phyloP scores from a whole-genome alignment of 139 green algal species.

The Tetratostichococcus sp. region DNA sequence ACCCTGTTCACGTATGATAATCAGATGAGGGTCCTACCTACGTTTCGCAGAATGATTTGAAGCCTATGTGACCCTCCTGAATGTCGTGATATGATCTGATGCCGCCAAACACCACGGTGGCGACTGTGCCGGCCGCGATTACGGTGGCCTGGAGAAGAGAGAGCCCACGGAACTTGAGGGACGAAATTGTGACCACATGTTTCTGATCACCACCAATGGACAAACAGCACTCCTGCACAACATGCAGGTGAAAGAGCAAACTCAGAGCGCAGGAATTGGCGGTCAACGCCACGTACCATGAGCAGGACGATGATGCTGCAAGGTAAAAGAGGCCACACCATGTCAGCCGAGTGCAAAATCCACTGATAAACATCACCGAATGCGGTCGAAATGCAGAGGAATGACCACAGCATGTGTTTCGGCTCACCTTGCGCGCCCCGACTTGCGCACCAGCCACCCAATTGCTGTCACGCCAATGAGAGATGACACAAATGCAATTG shows the following conservation, averaged over 20 bases:
- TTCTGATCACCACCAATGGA: too few relatives aligned
- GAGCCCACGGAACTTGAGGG: background rate
- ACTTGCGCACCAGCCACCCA: conserved; percentile 3
- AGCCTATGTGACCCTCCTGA: conserved; percentile 1
- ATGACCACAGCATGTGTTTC: background rate
- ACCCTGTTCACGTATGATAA: too few relatives aligned
- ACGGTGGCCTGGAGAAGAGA: background rate
- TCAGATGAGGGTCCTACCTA: too few relatives aligned
- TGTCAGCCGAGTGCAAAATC: background rate
- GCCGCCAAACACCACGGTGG: conserved; percentile 20
- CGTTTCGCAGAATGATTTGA: conserved; percentile 18
- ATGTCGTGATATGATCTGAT: conserved; percentile 10
- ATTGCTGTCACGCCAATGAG: conserved; percentile 20
- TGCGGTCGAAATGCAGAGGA: background rate
- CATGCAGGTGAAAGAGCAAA: too few relatives aligned
- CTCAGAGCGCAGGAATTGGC: too few relatives aligned
- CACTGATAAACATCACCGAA: background rate
- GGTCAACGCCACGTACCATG: too few relatives aligned
- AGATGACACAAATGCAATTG: conserved; percentile 17
- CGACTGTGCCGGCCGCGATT: background rate
- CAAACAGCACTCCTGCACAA: too few relatives aligned
- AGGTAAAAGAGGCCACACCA: too few relatives aligned
- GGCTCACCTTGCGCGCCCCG: background rate
- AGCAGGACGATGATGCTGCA: conserved; percentile 5
- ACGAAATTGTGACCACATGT: too few relatives aligned